Base-by-base conservation (phyloP, 192 early-diverging fungal species). In the Rhizoclosmatium sp. region DNA sequence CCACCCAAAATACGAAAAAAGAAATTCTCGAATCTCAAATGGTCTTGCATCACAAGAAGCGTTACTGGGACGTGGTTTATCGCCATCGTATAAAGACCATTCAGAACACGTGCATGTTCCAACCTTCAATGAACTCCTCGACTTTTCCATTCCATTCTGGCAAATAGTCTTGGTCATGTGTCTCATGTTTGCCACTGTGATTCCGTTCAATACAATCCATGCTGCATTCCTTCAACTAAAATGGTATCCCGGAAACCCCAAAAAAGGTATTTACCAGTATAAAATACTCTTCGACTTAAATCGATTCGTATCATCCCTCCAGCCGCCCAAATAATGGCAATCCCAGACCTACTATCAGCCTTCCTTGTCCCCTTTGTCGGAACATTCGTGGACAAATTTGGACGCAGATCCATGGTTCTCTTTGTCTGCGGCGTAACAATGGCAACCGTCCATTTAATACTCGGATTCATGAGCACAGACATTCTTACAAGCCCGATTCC, bases 151-250 rank as follows among this genome's bases (percentile, higher is more conserved):
- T 4, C 70, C 81, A 3, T 88, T 89, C 72, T 89, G 86, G 88
- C 71, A 90, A 21, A 44, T 91, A 1, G 69, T 73, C 4, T 19
- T 65, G 10, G 79, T 91, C 54, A 78, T 87, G 49, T 83, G 89
- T 19, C 19, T 85, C 41, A 65, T 90, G 82, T 85, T 87, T 54
- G 91, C 88, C 23, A 85, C 85, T n/a, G 83, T 88, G 12, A 80
- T 89, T 2, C 88, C 91, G 4, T 92, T 92, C 85, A 90, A 91
- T 74, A 89, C 85, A 3, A 90, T 92, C 73, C 91, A 91, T 68
- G 85, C 87, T 2, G 86, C 81, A 21, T 88, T 92, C 47, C 76
- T 92, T 45, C 76, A 86, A 62, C 61, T 71, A 59, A 88, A 89
- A 69, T 92, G 85, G 85, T 92, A 89, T 71, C 83, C 59, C 12